Evolutionary conservation across 345 rosid species (phyloP).

Genomic region (Eucalyptus curtisii): DNA sequence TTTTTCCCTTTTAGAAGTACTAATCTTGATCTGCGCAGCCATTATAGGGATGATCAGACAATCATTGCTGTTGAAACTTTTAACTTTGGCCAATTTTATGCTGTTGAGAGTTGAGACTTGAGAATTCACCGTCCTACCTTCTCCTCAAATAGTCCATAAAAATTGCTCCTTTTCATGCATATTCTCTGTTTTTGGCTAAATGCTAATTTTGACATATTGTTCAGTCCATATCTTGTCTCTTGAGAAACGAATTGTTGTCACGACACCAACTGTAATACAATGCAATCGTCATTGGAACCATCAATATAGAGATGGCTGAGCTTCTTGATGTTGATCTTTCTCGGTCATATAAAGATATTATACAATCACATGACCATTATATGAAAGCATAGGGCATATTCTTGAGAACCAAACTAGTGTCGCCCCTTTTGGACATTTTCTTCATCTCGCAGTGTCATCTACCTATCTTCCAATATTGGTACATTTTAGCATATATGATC

Average conservation of each 20-base stretch:
- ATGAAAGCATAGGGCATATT: not conserved
- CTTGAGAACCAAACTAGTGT: too few species aligned
- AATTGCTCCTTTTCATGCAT: not conserved
- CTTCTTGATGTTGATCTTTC: not conserved
- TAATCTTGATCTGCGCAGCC: not conserved
- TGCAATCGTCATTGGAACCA: not conserved
- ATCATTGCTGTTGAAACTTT: not conserved
- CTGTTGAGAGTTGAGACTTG: not conserved
- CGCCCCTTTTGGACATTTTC: too few species aligned
- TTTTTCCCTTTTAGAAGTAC: not conserved
- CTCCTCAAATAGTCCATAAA: not conserved
- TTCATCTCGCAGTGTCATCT: too few species aligned
- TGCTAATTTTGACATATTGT: not conserved
- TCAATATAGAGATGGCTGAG: not conserved
- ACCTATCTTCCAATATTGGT: too few species aligned
- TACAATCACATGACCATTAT: not conserved
- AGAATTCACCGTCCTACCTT: not conserved
- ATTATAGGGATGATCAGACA: not conserved
- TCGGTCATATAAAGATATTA: not conserved
- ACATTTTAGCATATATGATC: too few species aligned
- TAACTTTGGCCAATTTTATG: not conserved
- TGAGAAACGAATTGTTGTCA: not conserved
- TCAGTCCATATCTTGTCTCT: not conserved
- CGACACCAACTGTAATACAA: not conserved
- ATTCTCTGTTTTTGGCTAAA: not conserved